These are phyloP conservation scores for Lentithecium fluviatile DNA, from an alignment of 495 filamentous ascomycete genomes.

Conservation along the genomic window DNA sequence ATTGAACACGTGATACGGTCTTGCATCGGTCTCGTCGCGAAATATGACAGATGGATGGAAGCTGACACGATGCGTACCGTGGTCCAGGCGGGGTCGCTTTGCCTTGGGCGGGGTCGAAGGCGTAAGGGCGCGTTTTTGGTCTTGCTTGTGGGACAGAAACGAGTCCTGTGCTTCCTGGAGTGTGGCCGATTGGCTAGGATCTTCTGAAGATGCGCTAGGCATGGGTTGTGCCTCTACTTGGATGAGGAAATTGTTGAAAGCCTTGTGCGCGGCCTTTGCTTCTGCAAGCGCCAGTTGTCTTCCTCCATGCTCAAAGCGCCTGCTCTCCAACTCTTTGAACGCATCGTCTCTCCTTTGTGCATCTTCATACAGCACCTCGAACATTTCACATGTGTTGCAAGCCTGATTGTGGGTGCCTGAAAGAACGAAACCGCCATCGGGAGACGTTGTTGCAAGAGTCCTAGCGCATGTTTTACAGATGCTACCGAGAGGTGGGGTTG, in stretches of 20 bases:
- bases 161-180: no score
- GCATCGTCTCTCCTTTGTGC: slow-evolving; percentile 1
- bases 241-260: slow-evolving; percentile 7
- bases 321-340: not conserved
- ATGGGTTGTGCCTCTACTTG: not conserved
- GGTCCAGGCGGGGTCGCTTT: not conserved
- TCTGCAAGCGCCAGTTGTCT: not conserved
- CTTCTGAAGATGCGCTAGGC: not conserved
- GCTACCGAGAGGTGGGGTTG: no score
- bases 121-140: not conserved
- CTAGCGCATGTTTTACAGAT: not conserved
- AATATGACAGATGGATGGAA: slow-evolving; percentile 4
- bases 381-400: not conserved
- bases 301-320: not conserved
- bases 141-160: not conserved
- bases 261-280: not conserved
- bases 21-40: not conserved
- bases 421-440: not conserved
- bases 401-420: not conserved
- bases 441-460: not conserved
- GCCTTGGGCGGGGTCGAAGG: not conserved
- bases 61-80: not conserved
- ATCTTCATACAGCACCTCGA: slow-evolving; percentile 7
- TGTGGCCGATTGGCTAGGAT: not conserved
- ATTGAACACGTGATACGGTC: not conserved